Evolutionary conservation across 192 early-diverging fungal species (phyloP), one percentile per base, ranked within the genome.

Genomic region (Coemansia sp.): DNA sequence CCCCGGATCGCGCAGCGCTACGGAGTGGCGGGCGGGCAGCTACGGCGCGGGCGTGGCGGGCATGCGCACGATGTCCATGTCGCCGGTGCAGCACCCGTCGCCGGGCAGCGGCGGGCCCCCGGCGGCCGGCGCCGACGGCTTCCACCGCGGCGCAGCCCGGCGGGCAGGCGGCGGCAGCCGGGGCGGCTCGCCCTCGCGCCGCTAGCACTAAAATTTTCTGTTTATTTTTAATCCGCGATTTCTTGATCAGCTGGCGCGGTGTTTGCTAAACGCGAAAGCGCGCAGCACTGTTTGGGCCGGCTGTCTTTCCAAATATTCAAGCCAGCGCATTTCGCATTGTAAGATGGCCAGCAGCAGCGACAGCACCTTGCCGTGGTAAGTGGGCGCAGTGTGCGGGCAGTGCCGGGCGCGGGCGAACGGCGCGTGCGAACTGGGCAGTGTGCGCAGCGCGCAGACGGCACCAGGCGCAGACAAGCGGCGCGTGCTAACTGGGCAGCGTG

Each of bases 361-460:
- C 36, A 67, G 57, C 56, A 55, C 70, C 25, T 42, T 74, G 52
- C 70, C 70, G 41, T 74, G 70, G 67, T 70, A 70, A 22, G 67
- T 7, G 15, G n/a, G 4, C n/a, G 19, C n/a, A 50, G 12, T 17
- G 19, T 3, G 30, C 20, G 29, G 10, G 22, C 36, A 8, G 7
- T n/a, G n/a, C n/a, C n/a, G n/a, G n/a, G n/a, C n/a, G n/a, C n/a
- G n/a, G 12, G 11, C 35, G 8, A 8, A 9, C n/a, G 29, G 38
- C 26, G 17, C 5, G 4, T 4, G 29, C 29, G 29, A 5, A 19
- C 3, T 4, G 36, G 42, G n/a, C 51, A 41, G 9, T 27, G 23
- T 25, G 2, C 4, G 3, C 22, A 25, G 5, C 41, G 19, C 17
- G 22, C 22, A 49, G 23, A 26, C 15, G 11, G 14, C 28, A 12